Evolutionary conservation across 75 land plant species (phyloP).

Genomic region (Picea glauca): DNA sequence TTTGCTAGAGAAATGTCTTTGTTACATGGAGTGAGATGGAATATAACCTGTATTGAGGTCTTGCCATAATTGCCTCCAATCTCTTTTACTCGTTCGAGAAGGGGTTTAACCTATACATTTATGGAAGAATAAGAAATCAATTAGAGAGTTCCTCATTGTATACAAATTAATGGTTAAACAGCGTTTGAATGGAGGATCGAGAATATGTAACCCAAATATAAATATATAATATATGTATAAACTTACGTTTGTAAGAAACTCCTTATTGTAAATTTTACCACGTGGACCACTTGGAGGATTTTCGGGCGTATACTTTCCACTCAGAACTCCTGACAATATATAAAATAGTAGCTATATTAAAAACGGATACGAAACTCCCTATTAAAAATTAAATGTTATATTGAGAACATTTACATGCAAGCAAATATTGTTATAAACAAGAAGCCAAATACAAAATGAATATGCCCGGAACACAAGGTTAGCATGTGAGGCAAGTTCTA

Average conservation of each 20-base stretch:
- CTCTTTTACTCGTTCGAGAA: slow-evolving; percentile 56
- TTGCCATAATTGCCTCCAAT: slow-evolving; percentile 63
- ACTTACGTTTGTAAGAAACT: slow-evolving; percentile 67
- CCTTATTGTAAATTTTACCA: slow-evolving; percentile 74
- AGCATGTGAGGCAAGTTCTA: background rate
- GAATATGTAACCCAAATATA: too few relatives aligned
- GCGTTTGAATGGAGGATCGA: background rate
- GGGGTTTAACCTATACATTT: slow-evolving; percentile 50
- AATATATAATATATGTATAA: background rate
- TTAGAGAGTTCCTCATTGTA: too few relatives aligned
- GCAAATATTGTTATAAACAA: background rate
- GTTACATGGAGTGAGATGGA: background rate
- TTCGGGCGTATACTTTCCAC: slow-evolving; percentile 88
- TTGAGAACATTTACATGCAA: background rate
- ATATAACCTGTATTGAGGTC: slow-evolving; percentile 65
- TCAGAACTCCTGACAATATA: slow-evolving; percentile 55
- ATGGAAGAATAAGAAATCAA: background rate
- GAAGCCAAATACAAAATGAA: background rate
- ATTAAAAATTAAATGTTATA: background rate
- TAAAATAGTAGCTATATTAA: background rate
- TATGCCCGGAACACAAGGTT: background rate
- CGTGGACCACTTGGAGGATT: slow-evolving; percentile 87
- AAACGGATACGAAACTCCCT: background rate
- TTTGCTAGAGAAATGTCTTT: too few relatives aligned
- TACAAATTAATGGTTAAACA: slow-evolving; percentile 1